Percentiles rank a stretch among this genome's conserved stretches.
These are phyloP conservation scores for Pleochaeta shiraiana DNA, from an alignment of 2,329 filamentous ascomycete species.

Conservation along the genomic window DNA sequence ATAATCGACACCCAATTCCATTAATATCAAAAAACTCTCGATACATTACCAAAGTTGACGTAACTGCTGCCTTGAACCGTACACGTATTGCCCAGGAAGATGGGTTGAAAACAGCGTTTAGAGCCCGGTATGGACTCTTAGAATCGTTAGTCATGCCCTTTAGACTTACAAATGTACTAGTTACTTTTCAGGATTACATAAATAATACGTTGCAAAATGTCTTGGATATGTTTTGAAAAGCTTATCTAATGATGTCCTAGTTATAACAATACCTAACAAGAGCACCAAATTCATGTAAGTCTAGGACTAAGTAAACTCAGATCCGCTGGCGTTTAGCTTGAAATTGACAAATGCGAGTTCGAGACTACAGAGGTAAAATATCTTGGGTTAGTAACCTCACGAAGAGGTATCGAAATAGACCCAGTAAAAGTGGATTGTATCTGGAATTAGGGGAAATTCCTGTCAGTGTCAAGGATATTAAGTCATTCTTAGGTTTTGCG, in stretches of 20 bases:
- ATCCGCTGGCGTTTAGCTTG: not conserved
- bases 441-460: not conserved
- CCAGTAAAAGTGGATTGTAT: not conserved
- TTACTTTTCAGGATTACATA: constrained; percentile 2
- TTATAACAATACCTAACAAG: not conserved
- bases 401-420: not conserved
- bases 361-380: not conserved
- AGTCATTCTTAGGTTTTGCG: not conserved
- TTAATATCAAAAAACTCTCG: not conserved
- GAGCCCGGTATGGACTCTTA: not conserved
- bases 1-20: constrained; percentile 3
- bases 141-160: constrained; percentile 5
- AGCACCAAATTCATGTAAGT: not conserved
- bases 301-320: not conserved
- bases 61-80: not conserved
- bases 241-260: not conserved
- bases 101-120: not conserved
- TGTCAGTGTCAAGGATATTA: not conserved
- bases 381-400: not conserved
- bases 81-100: not conserved
- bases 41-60: not conserved
- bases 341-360: not conserved
- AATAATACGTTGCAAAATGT: not conserved
- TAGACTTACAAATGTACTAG: not conserved
- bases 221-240: not conserved